Evolutionary conservation across 2,329 filamentous ascomycete genomes (phyloP), one percentile per base, ranked within the genome.

Genomic region (Talaromyces islandicus): DNA sequence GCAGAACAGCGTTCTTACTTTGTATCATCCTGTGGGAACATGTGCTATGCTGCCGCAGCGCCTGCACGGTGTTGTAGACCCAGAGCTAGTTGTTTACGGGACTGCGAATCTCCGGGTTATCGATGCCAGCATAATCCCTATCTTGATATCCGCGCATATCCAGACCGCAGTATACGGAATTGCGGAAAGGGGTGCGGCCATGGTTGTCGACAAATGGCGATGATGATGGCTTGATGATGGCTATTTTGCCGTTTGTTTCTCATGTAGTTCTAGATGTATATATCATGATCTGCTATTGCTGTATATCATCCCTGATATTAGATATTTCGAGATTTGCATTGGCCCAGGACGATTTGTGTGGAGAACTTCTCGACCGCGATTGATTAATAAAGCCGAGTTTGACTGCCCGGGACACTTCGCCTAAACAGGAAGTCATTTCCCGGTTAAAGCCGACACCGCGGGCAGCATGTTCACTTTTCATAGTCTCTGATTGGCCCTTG

Each of bases 151-250:
- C 5, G 48, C 24, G 24, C 48, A 52, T 11, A 52, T 52, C 19
- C 48, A 52, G 48, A 52, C 48, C 7, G 48, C 48, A 52, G 48
- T 52, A 29, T 52, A 52, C 48, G 48, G 27, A 29, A 52, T 52
- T 52, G 48, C 48, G 14, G 27, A 52, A 11, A 52, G 4, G 17
- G 48, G 17, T 29, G 48, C 48, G 11, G 27, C 14, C 19, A 17
- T 29, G 11, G 19, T 52, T 12, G 17, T 29, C 12, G 48, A 52
- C 24, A 52, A 29, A 29, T 52, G 53, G 63, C 59, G 12, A 64
- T 61, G 63, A 66, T 62, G 32, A 24, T 25, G 35, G 11, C 14
- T 65, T 61, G 63, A 66, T 62, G 32, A 24, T 25, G 35, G 11
- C 14, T 52, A 46, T 21, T 24, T 46, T 9, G n/a, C 12, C 11